Conservation (phyloP, 179 eudicot species). For the Beta macrorhiza region DNA sequence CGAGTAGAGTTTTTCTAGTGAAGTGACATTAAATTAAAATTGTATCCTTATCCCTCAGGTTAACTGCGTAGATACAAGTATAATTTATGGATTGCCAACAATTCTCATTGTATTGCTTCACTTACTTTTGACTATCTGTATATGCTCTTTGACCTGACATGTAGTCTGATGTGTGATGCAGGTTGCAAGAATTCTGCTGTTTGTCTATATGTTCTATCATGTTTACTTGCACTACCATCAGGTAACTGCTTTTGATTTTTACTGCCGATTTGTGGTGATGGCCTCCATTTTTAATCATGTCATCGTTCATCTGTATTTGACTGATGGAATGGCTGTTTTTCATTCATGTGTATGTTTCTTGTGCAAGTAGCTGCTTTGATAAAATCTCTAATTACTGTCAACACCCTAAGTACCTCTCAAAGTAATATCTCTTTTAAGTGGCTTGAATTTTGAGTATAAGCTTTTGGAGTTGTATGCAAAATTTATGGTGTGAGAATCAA, state of each 20-base stretch:
- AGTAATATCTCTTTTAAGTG: not conserved
- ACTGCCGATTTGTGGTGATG: not conserved
- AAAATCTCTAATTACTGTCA: not conserved
- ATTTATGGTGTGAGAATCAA: not conserved
- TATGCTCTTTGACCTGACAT: conserved; percentile 12
- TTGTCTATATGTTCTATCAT: conserved; percentile 80
- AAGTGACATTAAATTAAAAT: not conserved
- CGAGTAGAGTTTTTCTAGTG: not conserved
- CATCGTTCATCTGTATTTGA: not conserved
- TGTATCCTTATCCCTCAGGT: not conserved
- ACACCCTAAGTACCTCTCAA: not conserved
- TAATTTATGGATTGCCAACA: not conserved
- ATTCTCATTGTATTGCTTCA: not conserved
- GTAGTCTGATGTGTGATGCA: conserved; percentile 39
- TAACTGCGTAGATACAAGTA: not conserved
- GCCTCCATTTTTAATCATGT: not conserved
- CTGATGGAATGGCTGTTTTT: not conserved
- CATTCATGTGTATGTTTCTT: not conserved
- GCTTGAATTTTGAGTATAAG: not conserved
- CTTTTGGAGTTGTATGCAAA: not conserved
- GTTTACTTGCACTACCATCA: conserved; percentile 81
- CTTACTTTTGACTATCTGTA: not conserved
- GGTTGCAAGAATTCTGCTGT: conserved; percentile 84
- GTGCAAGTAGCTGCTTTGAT: not conserved
- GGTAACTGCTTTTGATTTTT: conserved; percentile 44